A percentile compares a stretch with the other conserved stretches of the same genome.
phyloP scores from a whole-genome alignment of 1,284 basidiomycete species.

The Psilocybe mexicana region DNA sequence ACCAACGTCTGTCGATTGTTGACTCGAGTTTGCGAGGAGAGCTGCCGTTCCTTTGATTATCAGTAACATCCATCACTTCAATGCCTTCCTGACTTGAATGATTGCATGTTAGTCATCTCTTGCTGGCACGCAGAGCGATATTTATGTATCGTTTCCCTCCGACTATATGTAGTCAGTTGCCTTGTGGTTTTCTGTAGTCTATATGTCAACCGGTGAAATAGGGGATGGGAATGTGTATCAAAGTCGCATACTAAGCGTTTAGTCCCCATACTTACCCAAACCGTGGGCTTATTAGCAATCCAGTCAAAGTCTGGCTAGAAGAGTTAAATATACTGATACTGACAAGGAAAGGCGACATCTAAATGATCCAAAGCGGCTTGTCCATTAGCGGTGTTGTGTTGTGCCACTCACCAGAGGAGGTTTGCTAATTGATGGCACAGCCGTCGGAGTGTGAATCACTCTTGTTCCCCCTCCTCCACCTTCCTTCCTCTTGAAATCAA shows the following conservation, averaged over 20 bases:
- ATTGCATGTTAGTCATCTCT: no score
- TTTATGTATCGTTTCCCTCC: no score
- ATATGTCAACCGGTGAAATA: no score
- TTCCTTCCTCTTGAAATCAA: constrained; percentile 32
- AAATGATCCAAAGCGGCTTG: neutral
- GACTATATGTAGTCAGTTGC: no score
- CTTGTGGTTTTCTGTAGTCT: no score
- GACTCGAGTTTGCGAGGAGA: no score
- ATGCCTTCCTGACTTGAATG: no score
- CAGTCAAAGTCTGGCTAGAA: neutral
- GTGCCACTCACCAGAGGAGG: neutral
- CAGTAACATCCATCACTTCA: no score
- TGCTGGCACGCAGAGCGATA: no score
- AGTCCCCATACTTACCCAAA: neutral
- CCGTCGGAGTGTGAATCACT: constrained; percentile 44
- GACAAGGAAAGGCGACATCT: neutral
- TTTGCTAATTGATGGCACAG: constrained; percentile 20
- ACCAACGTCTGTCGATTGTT: no score
- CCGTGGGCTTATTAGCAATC: neutral
- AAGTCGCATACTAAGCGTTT: neutral
- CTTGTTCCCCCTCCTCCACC: constrained; percentile 40
- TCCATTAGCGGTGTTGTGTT: constrained; percentile 6
- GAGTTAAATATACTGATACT: neutral
- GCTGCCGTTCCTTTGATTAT: no score
- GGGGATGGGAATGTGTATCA: no score